Base-by-base conservation (phyloP, 331 rosid species). In the Pyracantha coccinea region DNA sequence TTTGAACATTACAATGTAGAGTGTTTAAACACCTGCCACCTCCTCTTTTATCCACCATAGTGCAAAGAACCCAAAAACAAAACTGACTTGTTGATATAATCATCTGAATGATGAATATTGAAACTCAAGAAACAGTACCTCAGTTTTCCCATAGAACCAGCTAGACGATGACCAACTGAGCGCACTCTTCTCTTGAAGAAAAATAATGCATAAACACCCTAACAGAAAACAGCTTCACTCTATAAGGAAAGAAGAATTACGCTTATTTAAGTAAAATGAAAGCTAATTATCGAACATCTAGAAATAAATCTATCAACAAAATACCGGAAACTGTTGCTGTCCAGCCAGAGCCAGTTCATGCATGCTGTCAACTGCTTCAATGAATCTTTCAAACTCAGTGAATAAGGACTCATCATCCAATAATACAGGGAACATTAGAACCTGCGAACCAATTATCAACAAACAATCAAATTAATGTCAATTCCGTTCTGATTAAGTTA, bases 121-220 rank as follows among this genome's bases (percentile, higher is more conserved):
- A 7, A 27, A 63, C 41, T 28, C 68, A 15, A 29, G 68, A 38
- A 76, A 61, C 52, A 41, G 74, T 88, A 94, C 99, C 96, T 94
- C 75, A 94, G 68, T 69, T 84, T 94, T 79, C 96, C 99, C 96
- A 94, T 90, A 20, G 92, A 82, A 73, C 84, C 90, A 72, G 97
- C 97, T 77, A 94, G 85, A 63, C 96, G 97, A 81, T 92, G 87
- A 79, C 99, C 99, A 78, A 94, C 91, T 75, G 97, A 87, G 74
- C 99, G 95, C 83, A 94, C 97, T 66, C 89, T 90, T 82, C 99
- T 83, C 78, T 83, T 91, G 87, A 91, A 94, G 83, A 94, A 94
- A 65, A 94, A 88, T 58, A 94, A 85, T 41, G 93, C 97, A 86
- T 91, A 94, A 29, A 90, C 96, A 77, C 99, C 99, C 97, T 94